phyloP scores from a whole-genome alignment of 345 rosid species.

The Linum trigynum region DNA sequence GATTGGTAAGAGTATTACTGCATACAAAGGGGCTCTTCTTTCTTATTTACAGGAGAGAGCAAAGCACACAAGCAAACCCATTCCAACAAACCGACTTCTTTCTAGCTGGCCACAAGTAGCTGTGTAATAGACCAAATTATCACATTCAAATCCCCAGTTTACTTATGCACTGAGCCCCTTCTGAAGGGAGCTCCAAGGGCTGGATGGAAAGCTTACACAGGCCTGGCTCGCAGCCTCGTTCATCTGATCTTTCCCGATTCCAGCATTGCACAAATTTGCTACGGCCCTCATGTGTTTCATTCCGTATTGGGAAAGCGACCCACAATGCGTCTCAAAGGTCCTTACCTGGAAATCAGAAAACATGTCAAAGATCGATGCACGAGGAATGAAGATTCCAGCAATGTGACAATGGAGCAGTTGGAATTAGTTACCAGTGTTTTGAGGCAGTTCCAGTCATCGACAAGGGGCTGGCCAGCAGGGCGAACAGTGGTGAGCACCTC shows the following conservation, averaged over 20 bases:
- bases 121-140: too few relatives aligned
- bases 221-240: conserved; percentile 85
- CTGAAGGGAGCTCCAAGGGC: conserved; percentile 78
- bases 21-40: too few relatives aligned
- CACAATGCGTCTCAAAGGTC: conserved; percentile 79
- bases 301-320: conserved; percentile 83
- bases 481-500: conserved; percentile 51
- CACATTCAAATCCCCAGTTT: too few relatives aligned
- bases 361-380: not conserved
- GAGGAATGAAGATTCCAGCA: not conserved
- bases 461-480: conserved; percentile 76
- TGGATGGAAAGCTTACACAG: conserved; percentile 52
- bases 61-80: too few relatives aligned
- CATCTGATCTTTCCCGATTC: conserved; percentile 56
- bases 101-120: too few relatives aligned
- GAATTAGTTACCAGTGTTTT: conserved; percentile 46
- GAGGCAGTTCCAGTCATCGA: conserved; percentile 92
- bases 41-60: too few relatives aligned
- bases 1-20: too few relatives aligned
- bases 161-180: conserved; percentile 70
- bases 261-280: conserved; percentile 85
- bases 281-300: conserved; percentile 94
- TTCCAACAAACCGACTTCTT: too few relatives aligned
- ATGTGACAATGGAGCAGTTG: not conserved
- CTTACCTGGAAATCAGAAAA: conserved; percentile 45